phyloP scores from a whole-genome alignment of 345 rosid genomes.

The Eucalyptus brandiana region DNA sequence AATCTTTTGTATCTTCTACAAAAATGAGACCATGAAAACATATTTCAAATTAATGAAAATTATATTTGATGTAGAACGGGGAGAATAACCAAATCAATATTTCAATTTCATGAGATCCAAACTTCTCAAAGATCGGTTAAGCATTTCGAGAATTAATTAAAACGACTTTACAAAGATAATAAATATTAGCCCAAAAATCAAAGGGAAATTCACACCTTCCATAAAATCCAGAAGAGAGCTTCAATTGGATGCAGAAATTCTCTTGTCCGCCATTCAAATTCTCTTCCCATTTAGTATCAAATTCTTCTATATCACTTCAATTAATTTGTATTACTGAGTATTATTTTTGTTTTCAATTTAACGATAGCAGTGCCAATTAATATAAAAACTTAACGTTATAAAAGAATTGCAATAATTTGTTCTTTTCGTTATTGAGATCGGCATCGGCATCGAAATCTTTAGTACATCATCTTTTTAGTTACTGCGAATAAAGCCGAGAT shows the following conservation, averaged over 20 bases:
- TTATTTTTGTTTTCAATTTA: too few relatives aligned
- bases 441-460: too few relatives aligned
- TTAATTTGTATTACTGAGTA: too few relatives aligned
- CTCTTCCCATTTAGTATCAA: not conserved
- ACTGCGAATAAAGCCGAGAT: accelerated
- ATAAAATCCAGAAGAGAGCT: not conserved
- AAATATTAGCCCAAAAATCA: not conserved
- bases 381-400: too few relatives aligned
- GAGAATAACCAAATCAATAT: not conserved
- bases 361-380: not conserved
- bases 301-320: not conserved
- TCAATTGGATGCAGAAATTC: not conserved
- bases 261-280: not conserved
- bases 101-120: not conserved
- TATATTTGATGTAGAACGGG: not conserved
- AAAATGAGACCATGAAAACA: too few relatives aligned
- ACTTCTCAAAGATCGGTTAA: not conserved
- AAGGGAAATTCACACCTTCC: not conserved
- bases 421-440: not conserved
- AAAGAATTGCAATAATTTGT: too few relatives aligned
- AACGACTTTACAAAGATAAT: not conserved
- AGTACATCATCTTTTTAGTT: not conserved
- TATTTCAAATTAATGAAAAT: not conserved
- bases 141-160: not conserved
- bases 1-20: accelerated